These are phyloP conservation scores for Ceriops tagal DNA, from an alignment of 345 rosid species.

Conservation along the genomic window DNA sequence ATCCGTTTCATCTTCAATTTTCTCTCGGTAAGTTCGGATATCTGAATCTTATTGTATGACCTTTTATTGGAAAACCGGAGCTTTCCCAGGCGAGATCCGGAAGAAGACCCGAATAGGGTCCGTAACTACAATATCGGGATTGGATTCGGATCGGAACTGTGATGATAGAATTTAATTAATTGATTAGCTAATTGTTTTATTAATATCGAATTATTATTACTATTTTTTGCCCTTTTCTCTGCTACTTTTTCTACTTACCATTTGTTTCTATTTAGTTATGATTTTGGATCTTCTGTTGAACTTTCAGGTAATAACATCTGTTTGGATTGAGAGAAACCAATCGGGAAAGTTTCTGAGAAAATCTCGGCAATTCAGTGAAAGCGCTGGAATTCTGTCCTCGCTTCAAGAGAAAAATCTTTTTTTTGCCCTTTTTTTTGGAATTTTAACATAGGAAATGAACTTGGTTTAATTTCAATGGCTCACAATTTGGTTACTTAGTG, in stretches of 20 bases:
- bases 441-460: background rate
- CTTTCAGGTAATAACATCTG: constrained; percentile 23
- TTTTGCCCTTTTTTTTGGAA: background rate
- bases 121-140: constrained; percentile 6
- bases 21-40: constrained; percentile 24
- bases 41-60: background rate
- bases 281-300: background rate
- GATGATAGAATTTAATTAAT: background rate
- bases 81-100: constrained; percentile 22
- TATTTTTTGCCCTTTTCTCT: background rate
- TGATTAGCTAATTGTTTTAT: constrained; percentile 4
- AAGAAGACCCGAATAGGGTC: constrained; percentile 26
- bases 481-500: constrained; percentile 8
- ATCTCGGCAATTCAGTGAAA: constrained; percentile 20
- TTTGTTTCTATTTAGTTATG: constrained; percentile 3
- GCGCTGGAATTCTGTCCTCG: constrained; percentile 9
- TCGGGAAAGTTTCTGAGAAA: constrained; percentile 15
- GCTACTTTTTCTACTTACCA: background rate
- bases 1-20: constrained; percentile 19
- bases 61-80: background rate
- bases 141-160: constrained; percentile 25
- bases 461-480: constrained; percentile 2
- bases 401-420: background rate
- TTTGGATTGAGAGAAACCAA: constrained; percentile 19
- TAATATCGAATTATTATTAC: background rate